These are phyloP conservation scores for Aspergillus pseudoglaucus DNA, from an alignment of 2,329 filamentous ascomycete genomes.

Conservation along the genomic window DNA sequence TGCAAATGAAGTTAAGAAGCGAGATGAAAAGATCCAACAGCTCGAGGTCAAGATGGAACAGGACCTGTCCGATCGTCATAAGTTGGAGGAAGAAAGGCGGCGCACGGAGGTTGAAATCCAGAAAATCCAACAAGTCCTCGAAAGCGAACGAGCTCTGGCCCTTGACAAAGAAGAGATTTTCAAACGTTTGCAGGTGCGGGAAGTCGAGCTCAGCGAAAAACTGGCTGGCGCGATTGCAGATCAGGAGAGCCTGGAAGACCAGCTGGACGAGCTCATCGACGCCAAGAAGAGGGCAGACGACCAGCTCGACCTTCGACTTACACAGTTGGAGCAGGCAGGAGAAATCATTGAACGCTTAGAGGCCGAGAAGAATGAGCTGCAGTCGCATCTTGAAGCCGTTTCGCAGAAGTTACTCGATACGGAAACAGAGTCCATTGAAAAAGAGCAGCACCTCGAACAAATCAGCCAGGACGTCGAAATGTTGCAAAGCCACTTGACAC, in stretches of 20 bases:
- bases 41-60: conserved; percentile 76
- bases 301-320: conserved; percentile 69
- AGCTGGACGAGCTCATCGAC: conserved; percentile 79
- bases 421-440: conserved; percentile 62
- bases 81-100: conserved; percentile 83
- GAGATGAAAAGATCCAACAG: conserved; percentile 86
- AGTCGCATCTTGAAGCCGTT: conserved; percentile 60
- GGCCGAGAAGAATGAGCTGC: conserved; percentile 72
- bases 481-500: conserved; percentile 77
- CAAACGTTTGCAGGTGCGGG: conserved; percentile 86
- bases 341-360: conserved; percentile 80
- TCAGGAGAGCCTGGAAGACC: conserved; percentile 87
- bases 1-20: conserved; percentile 86
- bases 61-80: conserved; percentile 67
- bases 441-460: conserved; percentile 67
- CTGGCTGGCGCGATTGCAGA: conserved; percentile 86
- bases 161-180: conserved; percentile 99
- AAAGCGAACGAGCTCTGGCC: conserved; percentile 91
- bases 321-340: conserved; percentile 86
- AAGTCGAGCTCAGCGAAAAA: conserved; percentile 87
- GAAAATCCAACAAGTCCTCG: conserved; percentile 84
- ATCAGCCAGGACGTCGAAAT: conserved; percentile 81
- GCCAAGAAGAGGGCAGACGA: conserved; percentile 86
- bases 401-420: conserved; percentile 66
- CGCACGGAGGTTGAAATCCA: conserved; percentile 82